Evolutionary conservation across 805 yeast genomes (phyloP).

Genomic region (Zygosaccharomyces pseudorouxii): DNA sequence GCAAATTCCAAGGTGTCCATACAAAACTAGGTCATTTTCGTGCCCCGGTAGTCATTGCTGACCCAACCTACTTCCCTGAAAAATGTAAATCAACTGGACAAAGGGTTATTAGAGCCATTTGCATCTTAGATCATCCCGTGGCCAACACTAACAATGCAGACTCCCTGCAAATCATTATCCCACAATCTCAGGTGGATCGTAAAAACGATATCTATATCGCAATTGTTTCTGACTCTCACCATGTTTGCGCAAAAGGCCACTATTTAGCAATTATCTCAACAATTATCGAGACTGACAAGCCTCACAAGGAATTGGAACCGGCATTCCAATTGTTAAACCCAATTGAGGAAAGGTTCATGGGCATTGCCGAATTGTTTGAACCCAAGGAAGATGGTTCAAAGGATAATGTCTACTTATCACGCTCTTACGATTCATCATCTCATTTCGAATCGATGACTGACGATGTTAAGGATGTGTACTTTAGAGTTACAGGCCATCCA

Average conservation of each 20-base stretch:
- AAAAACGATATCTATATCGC: conserved; percentile 94
- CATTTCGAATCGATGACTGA: conserved; percentile 96
- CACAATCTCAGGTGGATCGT: conserved; percentile 91
- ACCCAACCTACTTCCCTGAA: conserved; percentile 93
- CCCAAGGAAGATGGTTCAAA: conserved; percentile 79
- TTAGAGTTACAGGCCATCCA: conserved; percentile 88
- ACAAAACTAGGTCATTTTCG: conserved; percentile 88
- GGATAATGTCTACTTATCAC: conserved; percentile 77
- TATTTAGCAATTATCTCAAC: conserved; percentile 92
- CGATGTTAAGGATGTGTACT: conserved; percentile 91
- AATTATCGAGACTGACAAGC: conserved; percentile 86
- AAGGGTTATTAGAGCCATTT: conserved; percentile 47
- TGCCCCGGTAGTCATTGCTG: conserved; percentile 93
- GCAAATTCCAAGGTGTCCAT: conserved; percentile 77
- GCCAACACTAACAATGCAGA: conserved; percentile 78
- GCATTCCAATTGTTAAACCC: conserved; percentile 89
- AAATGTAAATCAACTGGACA: conserved; percentile 37
- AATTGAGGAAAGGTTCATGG: conserved; percentile 80
- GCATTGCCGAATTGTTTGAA: conserved; percentile 85
- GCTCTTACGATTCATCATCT: conserved; percentile 88
- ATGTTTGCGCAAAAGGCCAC: conserved; percentile 84
- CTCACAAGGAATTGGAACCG: conserved; percentile 87
- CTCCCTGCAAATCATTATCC: conserved; percentile 90
- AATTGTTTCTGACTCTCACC: conserved; percentile 80
- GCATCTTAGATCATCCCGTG: conserved; percentile 85